Conservation (phyloP, 192 early-diverging fungal genomes). For the Coemansia sp. region DNA sequence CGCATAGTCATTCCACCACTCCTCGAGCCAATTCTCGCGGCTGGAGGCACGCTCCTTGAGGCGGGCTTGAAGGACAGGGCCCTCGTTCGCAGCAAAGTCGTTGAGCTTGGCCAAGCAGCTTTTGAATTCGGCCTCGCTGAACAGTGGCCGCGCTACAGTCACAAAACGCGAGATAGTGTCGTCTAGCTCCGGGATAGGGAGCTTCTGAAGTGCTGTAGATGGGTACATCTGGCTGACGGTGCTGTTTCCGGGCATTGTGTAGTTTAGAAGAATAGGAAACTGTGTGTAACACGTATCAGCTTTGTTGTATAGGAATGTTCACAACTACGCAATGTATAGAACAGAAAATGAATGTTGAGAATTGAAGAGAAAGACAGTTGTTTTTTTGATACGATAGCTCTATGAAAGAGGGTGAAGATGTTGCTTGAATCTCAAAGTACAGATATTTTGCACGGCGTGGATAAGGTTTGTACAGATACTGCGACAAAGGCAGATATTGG, state of each 20-base stretch:
- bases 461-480: neutral
- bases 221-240: conserved; percentile 10
- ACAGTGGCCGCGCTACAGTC: conserved; percentile 53
- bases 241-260: conserved; percentile 12
- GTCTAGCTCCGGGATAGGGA: conserved; percentile 59
- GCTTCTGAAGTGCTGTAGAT: conserved; percentile 35
- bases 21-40: conserved; percentile 54
- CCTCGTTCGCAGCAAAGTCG: conserved; percentile 51
- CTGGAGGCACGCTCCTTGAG: conserved; percentile 41
- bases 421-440: neutral
- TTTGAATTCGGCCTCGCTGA: conserved; percentile 54
- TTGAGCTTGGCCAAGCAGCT: conserved; percentile 47
- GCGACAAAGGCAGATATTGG: neutral
- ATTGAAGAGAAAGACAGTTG: neutral
- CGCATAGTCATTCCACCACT: conserved; percentile 57
- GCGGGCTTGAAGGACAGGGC: conserved; percentile 53
- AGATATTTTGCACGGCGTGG: neutral
- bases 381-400: neutral
- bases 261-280: neutral
- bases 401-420: neutral
- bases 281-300: neutral
- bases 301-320: neutral
- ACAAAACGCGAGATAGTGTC: conserved; percentile 58
- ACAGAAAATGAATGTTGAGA: neutral
- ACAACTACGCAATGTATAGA: too few species aligned